phyloP scores from a whole-genome alignment of 202 grass and related monocot species.

The Digitaria exilis region DNA sequence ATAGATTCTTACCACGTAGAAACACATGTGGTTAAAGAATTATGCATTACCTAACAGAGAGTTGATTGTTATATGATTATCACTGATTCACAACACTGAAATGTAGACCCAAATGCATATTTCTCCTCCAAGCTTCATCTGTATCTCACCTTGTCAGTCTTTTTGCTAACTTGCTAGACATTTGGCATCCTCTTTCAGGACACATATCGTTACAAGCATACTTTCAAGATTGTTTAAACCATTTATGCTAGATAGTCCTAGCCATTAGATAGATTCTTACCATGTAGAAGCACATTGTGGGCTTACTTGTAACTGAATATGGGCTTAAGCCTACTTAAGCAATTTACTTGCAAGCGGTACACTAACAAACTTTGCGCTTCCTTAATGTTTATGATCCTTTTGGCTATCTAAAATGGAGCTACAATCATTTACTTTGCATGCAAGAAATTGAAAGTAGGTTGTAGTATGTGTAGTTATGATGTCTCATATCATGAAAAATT shows the following conservation, averaged over 20 bases:
- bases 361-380: neutral
- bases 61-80: too few relatives aligned
- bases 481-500: neutral
- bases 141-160: too few relatives aligned
- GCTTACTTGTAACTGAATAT: neutral
- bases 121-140: too few relatives aligned
- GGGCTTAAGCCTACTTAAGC: neutral
- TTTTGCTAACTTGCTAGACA: too few relatives aligned
- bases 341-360: neutral
- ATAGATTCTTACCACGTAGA: neutral
- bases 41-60: neutral
- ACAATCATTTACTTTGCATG: neutral
- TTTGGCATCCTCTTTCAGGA: too few relatives aligned
- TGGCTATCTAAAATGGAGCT: neutral
- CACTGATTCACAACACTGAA: too few relatives aligned
- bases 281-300: too few relatives aligned
- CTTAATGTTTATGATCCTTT: neutral
- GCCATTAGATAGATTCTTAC: too few relatives aligned
- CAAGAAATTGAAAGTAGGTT: neutral
- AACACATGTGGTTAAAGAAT: neutral
- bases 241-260: too few relatives aligned
- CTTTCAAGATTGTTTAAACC: too few relatives aligned
- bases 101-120: too few relatives aligned
- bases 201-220: too few relatives aligned
- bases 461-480: neutral